Evolutionary conservation across 768 basidiomycete species (phyloP), one percentile per base, ranked within the genome.

Genomic region (Lyophyllum shimeji): DNA sequence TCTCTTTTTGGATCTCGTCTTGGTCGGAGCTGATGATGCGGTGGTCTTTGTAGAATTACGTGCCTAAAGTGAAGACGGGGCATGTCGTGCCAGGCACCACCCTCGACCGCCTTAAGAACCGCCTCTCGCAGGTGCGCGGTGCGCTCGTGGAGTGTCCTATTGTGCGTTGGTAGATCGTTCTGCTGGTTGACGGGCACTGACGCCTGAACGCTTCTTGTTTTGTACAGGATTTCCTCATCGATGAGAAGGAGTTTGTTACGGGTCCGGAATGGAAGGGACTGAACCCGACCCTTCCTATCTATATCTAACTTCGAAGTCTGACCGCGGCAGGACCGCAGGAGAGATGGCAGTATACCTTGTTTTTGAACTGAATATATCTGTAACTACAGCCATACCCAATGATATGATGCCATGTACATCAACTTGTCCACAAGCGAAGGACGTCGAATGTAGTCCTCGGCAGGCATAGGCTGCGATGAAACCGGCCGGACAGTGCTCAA

Each of bases 281-380:
- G 34, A 87, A 91, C 70, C 90, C 90, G 3, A 86, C 87, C 1
- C 72, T 93, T 52, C 90, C 89, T 0, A 85, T 93, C 58, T 93
- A 89, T 66, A 85, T 93, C 46, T 93, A 45, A 48, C 29, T 29
- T 9, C 9, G 4, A 9, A 9, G 9, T 29, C 29, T 9, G 29
- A 29, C 4, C 29, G 29, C 4, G 29, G 29, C 4, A 29, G 29
- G 29, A 29, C 9, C 9, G n/a, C 9, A 9, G 29, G 9, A 29
- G 9, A 9, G 29, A 29, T 5, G 29, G 29, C 4, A 29, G n/a
- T n/a, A n/a, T n/a, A n/a, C n/a, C n/a, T 9, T 29, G 4, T 29
- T 29, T 4, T 29, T 29, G 29, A 5, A 29, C 29, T 29, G 29
- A 29, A 29, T 29, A 9, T 29, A 29, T 29, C 9, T 29, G 29